Conservation (phyloP, 2,329 filamentous ascomycete species). For the Ilyonectria destructans region DNA sequence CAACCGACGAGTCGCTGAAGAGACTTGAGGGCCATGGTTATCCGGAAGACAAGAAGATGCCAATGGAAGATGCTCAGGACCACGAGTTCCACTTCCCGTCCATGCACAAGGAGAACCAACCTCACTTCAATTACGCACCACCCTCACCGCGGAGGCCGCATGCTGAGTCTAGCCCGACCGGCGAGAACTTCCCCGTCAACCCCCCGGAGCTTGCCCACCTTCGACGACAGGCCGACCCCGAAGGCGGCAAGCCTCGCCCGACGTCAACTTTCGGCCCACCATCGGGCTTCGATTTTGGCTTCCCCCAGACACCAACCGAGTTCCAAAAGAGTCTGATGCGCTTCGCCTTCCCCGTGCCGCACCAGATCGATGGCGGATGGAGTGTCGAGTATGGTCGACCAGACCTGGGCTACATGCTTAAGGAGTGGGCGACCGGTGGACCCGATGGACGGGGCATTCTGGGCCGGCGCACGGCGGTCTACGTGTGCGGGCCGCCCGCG, state of each 20-base stretch:
- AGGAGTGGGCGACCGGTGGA: constrained; percentile 84
- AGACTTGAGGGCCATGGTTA: constrained; percentile 66
- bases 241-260: constrained; percentile 58
- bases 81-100: constrained; percentile 74
- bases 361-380: constrained; percentile 85
- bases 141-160: constrained; percentile 58
- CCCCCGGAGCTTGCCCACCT: constrained; percentile 73
- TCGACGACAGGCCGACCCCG: constrained; percentile 60
- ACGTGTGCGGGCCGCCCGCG: constrained; percentile 90
- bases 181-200: constrained; percentile 53
- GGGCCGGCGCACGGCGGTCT: constrained; percentile 87
- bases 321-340: constrained; percentile 93
- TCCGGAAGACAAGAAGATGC: constrained; percentile 60
- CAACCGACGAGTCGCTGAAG: constrained; percentile 64
- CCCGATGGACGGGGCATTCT: constrained; percentile 78
- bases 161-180: constrained; percentile 35
- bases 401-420: constrained; percentile 89
- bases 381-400: constrained; percentile 93
- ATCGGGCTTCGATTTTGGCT: constrained; percentile 83
- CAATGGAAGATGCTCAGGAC: constrained; percentile 45
- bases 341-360: constrained; percentile 84
- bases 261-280: constrained; percentile 73
- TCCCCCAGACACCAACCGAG: constrained; percentile 86
- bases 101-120: constrained; percentile 64
- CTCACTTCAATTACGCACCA: constrained; percentile 74